These are phyloP conservation scores for Lumnitzera littorea DNA, from an alignment of 345 rosid species.

Conservation along the genomic window DNA sequence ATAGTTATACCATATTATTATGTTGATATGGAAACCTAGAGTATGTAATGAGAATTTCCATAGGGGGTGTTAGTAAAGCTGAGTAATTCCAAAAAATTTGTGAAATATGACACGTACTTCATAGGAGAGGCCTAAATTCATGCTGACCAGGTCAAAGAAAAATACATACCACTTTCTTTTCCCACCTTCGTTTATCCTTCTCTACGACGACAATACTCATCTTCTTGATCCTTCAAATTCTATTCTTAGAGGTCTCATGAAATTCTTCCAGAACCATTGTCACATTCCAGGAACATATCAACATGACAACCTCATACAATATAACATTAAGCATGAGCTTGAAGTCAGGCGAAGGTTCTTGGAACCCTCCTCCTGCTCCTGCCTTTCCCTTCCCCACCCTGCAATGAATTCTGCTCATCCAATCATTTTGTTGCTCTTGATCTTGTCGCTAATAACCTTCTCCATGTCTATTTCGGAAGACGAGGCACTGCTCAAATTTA, in stretches of 20 bases:
- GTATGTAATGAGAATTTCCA: too few relatives aligned
- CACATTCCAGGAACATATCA: neutral
- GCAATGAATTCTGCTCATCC: constrained; percentile 11
- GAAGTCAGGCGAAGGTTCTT: constrained; percentile 1
- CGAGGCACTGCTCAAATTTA: constrained; percentile 47
- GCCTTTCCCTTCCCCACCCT: constrained; percentile 1
- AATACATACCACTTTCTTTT: neutral
- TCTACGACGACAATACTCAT: neutral
- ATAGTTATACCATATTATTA: too few relatives aligned
- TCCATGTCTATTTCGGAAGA: constrained; percentile 6
- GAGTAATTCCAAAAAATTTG: neutral
- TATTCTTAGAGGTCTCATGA: constrained; percentile 5
- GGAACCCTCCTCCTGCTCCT: neutral
- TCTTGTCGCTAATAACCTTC: constrained; percentile 1
- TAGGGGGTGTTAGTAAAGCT: neutral
- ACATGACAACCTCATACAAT: constrained; percentile 8
- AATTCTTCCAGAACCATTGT: constrained; percentile 7
- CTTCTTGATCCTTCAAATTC: neutral
- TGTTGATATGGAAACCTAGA: too few relatives aligned
- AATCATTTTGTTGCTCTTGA: constrained; percentile 8
- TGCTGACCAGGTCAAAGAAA: constrained; percentile 12
- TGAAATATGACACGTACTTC: constrained; percentile 1
- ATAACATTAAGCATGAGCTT: neutral
- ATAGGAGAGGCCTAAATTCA: neutral
- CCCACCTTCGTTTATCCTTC: neutral